phyloP scores from a whole-genome alignment of 345 rosid genomes.

The Zanthoxylum bungeanum region DNA sequence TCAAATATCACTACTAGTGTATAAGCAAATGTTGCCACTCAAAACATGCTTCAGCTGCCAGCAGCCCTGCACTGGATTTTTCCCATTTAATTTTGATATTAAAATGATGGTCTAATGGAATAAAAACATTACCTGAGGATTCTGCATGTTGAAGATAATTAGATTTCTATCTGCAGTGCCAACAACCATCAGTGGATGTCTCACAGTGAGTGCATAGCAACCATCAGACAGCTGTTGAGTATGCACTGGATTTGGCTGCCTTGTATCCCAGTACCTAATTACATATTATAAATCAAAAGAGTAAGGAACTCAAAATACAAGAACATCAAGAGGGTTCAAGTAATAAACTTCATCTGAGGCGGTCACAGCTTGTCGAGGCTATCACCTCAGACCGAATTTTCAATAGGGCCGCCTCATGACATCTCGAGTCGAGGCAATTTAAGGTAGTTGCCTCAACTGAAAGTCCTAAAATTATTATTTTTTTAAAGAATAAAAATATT shows the following conservation, averaged over 20 bases:
- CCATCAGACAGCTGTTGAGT: constrained; percentile 96
- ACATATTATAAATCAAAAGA: too few relatives aligned
- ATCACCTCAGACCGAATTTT: too few relatives aligned
- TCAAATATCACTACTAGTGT: background rate
- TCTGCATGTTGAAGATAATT: constrained; percentile 76
- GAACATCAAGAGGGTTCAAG: too few relatives aligned
- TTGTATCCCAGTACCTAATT: constrained; percentile 87
- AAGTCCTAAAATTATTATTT: too few relatives aligned
- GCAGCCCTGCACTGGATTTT: background rate
- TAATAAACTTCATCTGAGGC: too few relatives aligned
- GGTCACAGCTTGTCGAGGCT: too few relatives aligned
- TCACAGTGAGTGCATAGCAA: constrained; percentile 80
- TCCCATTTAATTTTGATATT: too few relatives aligned
- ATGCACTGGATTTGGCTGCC: constrained; percentile 85
- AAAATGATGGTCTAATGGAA: background rate
- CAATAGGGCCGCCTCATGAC: too few relatives aligned
- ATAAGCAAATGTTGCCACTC: background rate
- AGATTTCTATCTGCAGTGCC: constrained; percentile 97
- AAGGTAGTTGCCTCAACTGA: too few relatives aligned
- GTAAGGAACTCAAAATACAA: too few relatives aligned
- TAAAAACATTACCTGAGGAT: constrained; percentile 67
- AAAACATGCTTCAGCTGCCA: background rate
- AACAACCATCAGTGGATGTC: constrained; percentile 91
- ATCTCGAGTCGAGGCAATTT: too few relatives aligned
- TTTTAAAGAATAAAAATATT: too few relatives aligned